Evolutionary conservation across 306 rosid species (phyloP).

Genomic region (Abrus pulchellus): DNA sequence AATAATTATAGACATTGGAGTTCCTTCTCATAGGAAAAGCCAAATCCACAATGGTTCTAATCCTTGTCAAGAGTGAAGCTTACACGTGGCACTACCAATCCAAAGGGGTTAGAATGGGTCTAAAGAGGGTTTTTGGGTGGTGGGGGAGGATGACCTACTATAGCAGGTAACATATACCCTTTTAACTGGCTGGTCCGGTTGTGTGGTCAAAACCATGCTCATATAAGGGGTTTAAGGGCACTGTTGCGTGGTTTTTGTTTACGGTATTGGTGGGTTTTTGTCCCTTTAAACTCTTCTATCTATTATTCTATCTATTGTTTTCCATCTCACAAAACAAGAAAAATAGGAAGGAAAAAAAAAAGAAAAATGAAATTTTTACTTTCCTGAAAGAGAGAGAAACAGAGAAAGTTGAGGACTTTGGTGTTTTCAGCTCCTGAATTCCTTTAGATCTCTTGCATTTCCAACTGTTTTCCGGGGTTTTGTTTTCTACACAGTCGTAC

Average conservation of each 20-base stretch:
- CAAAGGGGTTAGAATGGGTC: constrained; percentile 56
- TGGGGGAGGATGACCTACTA: constrained; percentile 45
- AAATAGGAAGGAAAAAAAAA: not conserved
- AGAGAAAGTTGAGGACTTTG: constrained; percentile 34
- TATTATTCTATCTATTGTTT: constrained; percentile 44
- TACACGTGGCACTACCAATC: constrained; percentile 64
- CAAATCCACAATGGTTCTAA: constrained; percentile 34
- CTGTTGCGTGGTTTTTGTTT: constrained; percentile 68
- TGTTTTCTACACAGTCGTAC: constrained; percentile 25
- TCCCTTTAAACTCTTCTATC: constrained; percentile 49
- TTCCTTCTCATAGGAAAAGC: constrained; percentile 11
- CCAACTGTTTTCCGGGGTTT: constrained; percentile 8
- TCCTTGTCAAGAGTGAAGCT: constrained; percentile 29
- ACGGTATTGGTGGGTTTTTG: constrained; percentile 59
- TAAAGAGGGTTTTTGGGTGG: constrained; percentile 38
- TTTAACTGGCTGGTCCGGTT: constrained; percentile 67
- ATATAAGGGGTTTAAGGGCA: constrained; percentile 75
- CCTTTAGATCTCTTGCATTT: constrained; percentile 60
- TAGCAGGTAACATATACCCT: constrained; percentile 52
- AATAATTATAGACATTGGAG: constrained; percentile 39
- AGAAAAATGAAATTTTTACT: constrained; percentile 2
- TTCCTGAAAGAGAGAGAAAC: constrained; percentile 34
- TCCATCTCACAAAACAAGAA: constrained; percentile 26
- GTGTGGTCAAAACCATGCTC: constrained; percentile 65
- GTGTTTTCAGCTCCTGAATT: constrained; percentile 47